Evolutionary conservation across 305 asterid genomes (phyloP), one percentile per base, ranked within the genome.

Genomic region (Solanum hybrid): DNA sequence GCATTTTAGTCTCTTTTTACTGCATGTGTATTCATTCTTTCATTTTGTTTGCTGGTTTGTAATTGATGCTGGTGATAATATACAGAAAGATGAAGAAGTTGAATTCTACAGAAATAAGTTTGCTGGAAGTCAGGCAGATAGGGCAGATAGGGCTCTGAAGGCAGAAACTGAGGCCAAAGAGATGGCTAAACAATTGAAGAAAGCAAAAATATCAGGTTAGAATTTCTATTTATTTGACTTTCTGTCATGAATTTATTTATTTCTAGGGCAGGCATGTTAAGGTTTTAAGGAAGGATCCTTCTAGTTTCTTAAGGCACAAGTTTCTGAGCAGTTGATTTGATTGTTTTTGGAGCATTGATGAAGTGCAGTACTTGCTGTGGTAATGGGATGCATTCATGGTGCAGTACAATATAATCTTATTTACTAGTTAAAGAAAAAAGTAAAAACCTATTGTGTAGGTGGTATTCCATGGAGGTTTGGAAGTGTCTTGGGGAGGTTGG

Each of bases 101-200:
- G 96, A 90, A 42, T 89, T 78, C 89, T 95, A 90, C 88, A 91
- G 97, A 88, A 91, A 90, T 76, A 94, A 94, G 91, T 97, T 93
- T 93, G 95, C 98, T 88, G 98, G 99, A 90, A 97, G 99, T 92
- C 99, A 97, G 92, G 96, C 99, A 85, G 99, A 96, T 87, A 91
- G 99, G 92, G 96, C 98, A 86, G 99, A 96, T 88, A 91, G 98
- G 93, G 92, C 89, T 88, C 90, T 91, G 91, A 95, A 91, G 93
- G 97, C 96, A 42, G 95, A 93, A 89, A 92, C 94, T 82, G 98
- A 94, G 89, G 94, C 97, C 29, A 94, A 94, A 80, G 92, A 95
- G 87, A 82, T 97, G 46, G 89, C 94, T 56, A 98, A 94, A 84
- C 93, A 93, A 91, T 92, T 97, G 29, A 93, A 93, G 72, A 95